Percentiles rank a stretch among this genome's conserved stretches.
These are phyloP conservation scores for Lactarius sanguifluus DNA, from an alignment of 768 basidiomycete genomes.

Conservation along the genomic window DNA sequence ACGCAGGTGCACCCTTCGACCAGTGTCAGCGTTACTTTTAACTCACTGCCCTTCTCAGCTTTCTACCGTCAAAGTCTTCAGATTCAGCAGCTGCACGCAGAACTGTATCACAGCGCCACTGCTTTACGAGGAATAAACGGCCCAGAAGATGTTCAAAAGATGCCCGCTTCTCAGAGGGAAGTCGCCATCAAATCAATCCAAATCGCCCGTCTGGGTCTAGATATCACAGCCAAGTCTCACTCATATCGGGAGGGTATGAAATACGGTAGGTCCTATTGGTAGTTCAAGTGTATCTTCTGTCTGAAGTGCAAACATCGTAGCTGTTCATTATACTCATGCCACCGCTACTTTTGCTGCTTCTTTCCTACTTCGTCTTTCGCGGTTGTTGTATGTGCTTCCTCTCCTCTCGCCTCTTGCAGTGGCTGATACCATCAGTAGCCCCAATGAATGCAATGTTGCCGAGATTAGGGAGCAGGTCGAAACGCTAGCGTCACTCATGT, in stretches of 20 bases:
- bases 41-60: conserved; percentile 40
- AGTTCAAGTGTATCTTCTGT: neutral
- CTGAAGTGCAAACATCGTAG: conserved; percentile 38
- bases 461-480: conserved; percentile 79
- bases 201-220: conserved; percentile 76
- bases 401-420: neutral
- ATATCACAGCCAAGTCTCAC: conserved; percentile 81
- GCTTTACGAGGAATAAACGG: conserved; percentile 81
- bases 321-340: conserved; percentile 89
- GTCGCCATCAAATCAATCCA: conserved; percentile 81
- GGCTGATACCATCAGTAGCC: conserved; percentile 45
- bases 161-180: conserved; percentile 74
- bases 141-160: conserved; percentile 81
- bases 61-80: conserved; percentile 88
- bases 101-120: conserved; percentile 81
- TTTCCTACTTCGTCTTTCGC: conserved; percentile 79
- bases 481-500: conserved; percentile 69
- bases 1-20: conserved; percentile 56
- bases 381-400: conserved; percentile 69
- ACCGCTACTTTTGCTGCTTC: conserved; percentile 93
- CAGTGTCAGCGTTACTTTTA: neutral
- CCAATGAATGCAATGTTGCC: conserved; percentile 74
- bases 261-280: conserved; percentile 59
- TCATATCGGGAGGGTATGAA: conserved; percentile 90
- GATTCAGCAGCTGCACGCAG: conserved; percentile 86